Base-by-base conservation (phyloP, 441 rosid species). In the Gossypium lobatum region DNA sequence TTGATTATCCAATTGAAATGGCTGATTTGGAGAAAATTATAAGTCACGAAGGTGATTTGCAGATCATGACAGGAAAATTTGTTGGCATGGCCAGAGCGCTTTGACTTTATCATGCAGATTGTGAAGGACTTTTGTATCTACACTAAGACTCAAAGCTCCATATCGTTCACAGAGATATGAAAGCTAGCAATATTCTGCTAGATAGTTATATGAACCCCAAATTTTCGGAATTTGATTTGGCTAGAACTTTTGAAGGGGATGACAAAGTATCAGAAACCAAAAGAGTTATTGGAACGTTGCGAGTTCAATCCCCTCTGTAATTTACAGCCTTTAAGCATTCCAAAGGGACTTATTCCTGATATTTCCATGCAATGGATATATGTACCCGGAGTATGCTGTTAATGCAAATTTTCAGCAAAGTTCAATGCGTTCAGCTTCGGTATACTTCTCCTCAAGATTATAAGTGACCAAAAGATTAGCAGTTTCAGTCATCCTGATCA, bases 401-500 rank as follows among this genome's bases (percentile, higher is more conserved):
- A 59, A 25, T 1, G 37, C 2, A 59, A 4, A 25, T 59, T 59
- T 59, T 60, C 64, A 26, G 39, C 18, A 13, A 60, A 60, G 39
- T 25, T 17, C 16, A 37, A 60, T 13, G 18, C n/a, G 37, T 60
- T 60, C 64, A 25, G 64, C 64, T 26, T 13, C 1, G 64, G 39
- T 60, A 37, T 60, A 26, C 64, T 60, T 60, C 39, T 13, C 4
- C 17, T 61, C 1, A 83, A 85, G 77, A 77, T 83, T 17, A 31
- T 85, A 48, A 78, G 75, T 4, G 74, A 85, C 7, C 70, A 54
- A 46, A 81, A 78, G 66, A 83, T 71, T 9, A 26, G 50, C 46
- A 18, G 26, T 18, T 64, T 64, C 50, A 2, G 72, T 62, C 62
- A 67, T 3, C 67, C 75, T 57, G 62, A 52, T 16, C 68, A 37